Percentiles rank a stretch among this genome's conserved stretches.
Conservation (phyloP, 164 flowering plant species). For the Annona squamosa region DNA sequence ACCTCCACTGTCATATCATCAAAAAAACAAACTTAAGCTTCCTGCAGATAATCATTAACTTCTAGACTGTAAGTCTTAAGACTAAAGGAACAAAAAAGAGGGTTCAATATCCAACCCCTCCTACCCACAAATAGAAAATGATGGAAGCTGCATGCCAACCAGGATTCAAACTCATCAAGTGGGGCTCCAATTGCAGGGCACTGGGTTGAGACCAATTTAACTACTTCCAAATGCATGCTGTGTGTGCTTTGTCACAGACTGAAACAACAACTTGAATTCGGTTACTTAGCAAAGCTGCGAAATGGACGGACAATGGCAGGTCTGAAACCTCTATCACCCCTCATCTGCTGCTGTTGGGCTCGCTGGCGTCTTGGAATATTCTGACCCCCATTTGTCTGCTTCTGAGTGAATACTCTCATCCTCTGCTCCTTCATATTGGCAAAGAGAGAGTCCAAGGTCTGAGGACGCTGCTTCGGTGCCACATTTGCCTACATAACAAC, state of each 20-base stretch:
- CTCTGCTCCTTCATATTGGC: conserved; percentile 91
- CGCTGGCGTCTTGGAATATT: conserved; percentile 13
- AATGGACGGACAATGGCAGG: neutral
- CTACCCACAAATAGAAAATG: no score
- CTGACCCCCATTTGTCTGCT: conserved; percentile 18
- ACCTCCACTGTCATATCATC: no score
- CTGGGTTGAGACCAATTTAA: no score
- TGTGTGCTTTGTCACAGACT: neutral
- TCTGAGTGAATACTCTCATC: conserved; percentile 36
- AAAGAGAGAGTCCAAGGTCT: conserved; percentile 77
- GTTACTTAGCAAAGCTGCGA: neutral
- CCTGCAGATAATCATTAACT: no score
- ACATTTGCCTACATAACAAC: conserved; percentile 9
- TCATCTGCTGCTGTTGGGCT: conserved; percentile 28
- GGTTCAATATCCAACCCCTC: no score
- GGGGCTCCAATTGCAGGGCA: no score
- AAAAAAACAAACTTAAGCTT: no score
- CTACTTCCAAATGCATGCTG: no score
- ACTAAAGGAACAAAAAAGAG: no score
- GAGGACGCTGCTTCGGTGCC: conserved; percentile 47
- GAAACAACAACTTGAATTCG: neutral
- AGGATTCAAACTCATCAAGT: no score
- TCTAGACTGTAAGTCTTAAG: no score
- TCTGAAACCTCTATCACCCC: conserved; percentile 24
- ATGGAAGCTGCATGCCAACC: no score